These are phyloP conservation scores for Erigeron philadelphicus DNA, from an alignment of 140 eudicot species.

Conservation along the genomic window DNA sequence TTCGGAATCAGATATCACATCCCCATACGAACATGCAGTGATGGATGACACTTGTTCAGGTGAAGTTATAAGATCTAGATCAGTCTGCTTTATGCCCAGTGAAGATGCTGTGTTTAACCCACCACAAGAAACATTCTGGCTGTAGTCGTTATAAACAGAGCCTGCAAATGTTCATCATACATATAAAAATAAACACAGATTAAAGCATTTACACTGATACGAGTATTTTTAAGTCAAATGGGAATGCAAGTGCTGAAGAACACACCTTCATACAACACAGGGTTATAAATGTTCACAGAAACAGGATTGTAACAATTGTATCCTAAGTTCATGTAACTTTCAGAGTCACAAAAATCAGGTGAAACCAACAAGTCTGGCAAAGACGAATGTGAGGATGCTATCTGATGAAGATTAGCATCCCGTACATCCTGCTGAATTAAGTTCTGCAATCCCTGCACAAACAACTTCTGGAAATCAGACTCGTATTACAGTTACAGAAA, in stretches of 20 bases:
- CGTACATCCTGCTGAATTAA: conserved; percentile 27
- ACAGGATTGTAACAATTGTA: conserved; percentile 16
- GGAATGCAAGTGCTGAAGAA: conserved; percentile 10
- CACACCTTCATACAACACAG: conserved; percentile 33
- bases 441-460: conserved; percentile 30
- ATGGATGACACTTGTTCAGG: conserved; percentile 52
- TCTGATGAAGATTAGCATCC: conserved; percentile 26
- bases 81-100: conserved; percentile 30
- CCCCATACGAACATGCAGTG: conserved; percentile 46
- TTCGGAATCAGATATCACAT: conserved; percentile 38
- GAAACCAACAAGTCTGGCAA: conserved; percentile 30
- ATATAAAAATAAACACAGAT: not conserved
- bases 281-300: conserved; percentile 14
- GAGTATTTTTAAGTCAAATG: not conserved
- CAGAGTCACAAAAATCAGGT: conserved; percentile 18
- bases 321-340: conserved; percentile 27
- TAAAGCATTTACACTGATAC: not conserved
- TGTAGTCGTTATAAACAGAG: conserved; percentile 23
- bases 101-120: conserved; percentile 29
- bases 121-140: conserved; percentile 32
- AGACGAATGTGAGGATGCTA: conserved; percentile 30
- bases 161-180: conserved; percentile 32
- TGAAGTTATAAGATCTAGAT: conserved; percentile 36
- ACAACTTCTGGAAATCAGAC: conserved; percentile 21
- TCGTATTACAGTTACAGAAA: conserved; percentile 22